A percentile compares a stretch with the other conserved stretches of the same genome.
Evolutionary conservation across 257 asterid species (phyloP).

Genomic region (Primulina huaijiensis): DNA sequence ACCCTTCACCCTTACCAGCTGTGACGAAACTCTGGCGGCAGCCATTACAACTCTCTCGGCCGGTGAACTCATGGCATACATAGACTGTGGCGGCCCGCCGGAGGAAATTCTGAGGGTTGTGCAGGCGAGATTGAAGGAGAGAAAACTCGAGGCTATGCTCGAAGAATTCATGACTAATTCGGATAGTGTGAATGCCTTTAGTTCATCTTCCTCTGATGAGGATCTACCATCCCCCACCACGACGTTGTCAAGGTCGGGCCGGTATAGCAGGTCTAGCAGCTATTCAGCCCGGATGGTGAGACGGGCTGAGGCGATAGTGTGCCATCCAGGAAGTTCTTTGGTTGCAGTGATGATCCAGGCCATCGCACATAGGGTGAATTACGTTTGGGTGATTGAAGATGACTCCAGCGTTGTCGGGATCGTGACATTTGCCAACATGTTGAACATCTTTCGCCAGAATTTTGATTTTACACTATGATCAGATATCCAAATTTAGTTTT

Average conservation of each 20-base stretch:
- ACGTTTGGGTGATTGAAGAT: slow-evolving; percentile 90
- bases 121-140: slow-evolving; percentile 53
- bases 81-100: slow-evolving; percentile 74
- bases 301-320: slow-evolving; percentile 74
- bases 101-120: slow-evolving; percentile 60
- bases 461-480: background rate
- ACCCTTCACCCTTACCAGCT: slow-evolving; percentile 56
- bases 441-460: background rate
- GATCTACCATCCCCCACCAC: slow-evolving; percentile 40
- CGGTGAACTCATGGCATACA: slow-evolving; percentile 76
- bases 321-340: slow-evolving; percentile 69
- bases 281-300: slow-evolving; percentile 56
- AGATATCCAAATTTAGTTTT: slow-evolving; percentile 13
- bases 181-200: slow-evolving; percentile 1
- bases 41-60: slow-evolving; percentile 70
- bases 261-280: slow-evolving; percentile 49
- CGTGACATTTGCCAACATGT: background rate
- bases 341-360: slow-evolving; percentile 93
- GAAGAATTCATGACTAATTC: slow-evolving; percentile 40
- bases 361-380: slow-evolving; percentile 71
- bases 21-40: slow-evolving; percentile 60
- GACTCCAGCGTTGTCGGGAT: slow-evolving; percentile 68
- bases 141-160: slow-evolving; percentile 47
- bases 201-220: slow-evolving; percentile 51
- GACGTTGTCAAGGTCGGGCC: slow-evolving; percentile 26